A percentile compares a stretch with the other conserved stretches of the same genome.
Evolutionary conservation across 768 basidiomycete species (phyloP).

Genomic region (Trametes maxima): DNA sequence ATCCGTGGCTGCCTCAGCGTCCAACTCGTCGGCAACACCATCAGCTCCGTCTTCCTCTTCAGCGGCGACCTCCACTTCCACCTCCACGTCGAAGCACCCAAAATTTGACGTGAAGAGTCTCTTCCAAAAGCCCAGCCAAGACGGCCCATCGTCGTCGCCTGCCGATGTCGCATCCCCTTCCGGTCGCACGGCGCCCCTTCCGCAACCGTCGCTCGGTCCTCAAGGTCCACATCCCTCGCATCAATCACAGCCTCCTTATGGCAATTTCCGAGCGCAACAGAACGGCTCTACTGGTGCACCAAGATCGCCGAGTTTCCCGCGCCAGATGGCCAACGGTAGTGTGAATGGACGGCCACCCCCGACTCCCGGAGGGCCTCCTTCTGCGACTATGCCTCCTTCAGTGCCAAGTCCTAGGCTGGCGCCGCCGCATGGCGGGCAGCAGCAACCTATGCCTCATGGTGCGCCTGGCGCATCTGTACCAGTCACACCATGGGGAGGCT

Average conservation of each 20-base stretch:
- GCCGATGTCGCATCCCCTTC: conserved; percentile 62
- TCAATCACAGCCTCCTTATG: conserved; percentile 40
- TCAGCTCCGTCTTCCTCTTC: conserved; percentile 28
- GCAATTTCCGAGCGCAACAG: conserved; percentile 47
- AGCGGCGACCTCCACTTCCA: conserved; percentile 36
- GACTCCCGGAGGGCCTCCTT: conserved; percentile 11
- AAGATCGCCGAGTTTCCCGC: conserved; percentile 67
- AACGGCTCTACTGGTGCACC: conserved; percentile 41
- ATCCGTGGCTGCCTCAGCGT: conserved; percentile 21
- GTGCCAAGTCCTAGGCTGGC: conserved; percentile 70
- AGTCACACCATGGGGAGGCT: conserved; percentile 44
- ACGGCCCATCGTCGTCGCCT: conserved; percentile 31
- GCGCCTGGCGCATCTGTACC: conserved; percentile 41
- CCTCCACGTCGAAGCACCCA: conserved; percentile 31
- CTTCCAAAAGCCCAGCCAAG: conserved; percentile 51
- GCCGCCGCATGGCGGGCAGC: conserved; percentile 56
- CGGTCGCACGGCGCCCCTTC: conserved; percentile 53
- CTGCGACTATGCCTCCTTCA: conserved; percentile 46
- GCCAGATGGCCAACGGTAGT: conserved; percentile 63
- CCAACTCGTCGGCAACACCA: conserved; percentile 38
- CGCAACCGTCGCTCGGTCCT: conserved; percentile 41
- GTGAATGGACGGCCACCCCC: conserved; percentile 45
- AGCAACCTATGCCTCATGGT: conserved; percentile 51
- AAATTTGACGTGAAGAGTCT: conserved; percentile 62
- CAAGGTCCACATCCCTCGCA: conserved; percentile 32